A percentile compares a stretch with the other conserved stretches of the same genome.
phyloP scores from a whole-genome alignment of 805 yeast genomes.

The Saturnispora besseyi region DNA sequence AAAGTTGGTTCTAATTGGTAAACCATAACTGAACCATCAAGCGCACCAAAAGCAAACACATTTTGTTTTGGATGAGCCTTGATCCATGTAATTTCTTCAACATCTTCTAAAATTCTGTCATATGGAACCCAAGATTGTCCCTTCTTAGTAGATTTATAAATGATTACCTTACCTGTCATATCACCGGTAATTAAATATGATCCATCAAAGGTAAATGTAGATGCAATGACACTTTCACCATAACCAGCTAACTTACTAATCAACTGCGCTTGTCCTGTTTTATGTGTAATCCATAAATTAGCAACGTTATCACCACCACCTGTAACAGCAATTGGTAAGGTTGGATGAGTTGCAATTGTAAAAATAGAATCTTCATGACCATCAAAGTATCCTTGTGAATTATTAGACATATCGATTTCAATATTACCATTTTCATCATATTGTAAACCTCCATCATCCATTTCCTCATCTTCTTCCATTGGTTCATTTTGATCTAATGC shows the following conservation, averaged over 20 bases:
- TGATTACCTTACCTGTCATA: conserved; percentile 81
- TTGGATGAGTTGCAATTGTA: conserved; percentile 75
- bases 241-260: conserved; percentile 74
- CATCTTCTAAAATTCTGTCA: conserved; percentile 51
- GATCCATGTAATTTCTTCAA: conserved; percentile 85
- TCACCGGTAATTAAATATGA: conserved; percentile 79
- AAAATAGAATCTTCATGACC: conserved; percentile 82
- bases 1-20: conserved; percentile 62
- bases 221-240: conserved; percentile 79
- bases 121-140: conserved; percentile 72
- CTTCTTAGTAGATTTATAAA: conserved; percentile 60
- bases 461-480: conserved; percentile 25
- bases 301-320: conserved; percentile 96
- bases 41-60: conserved; percentile 85
- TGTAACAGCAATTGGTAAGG: conserved; percentile 72
- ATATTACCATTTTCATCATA: conserved; percentile 41
- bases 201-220: conserved; percentile 80
- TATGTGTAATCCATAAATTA: conserved; percentile 85
- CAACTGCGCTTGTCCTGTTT: conserved; percentile 64
- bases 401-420: conserved; percentile 82
- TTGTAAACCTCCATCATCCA: conserved; percentile 10
- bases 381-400: conserved; percentile 85
- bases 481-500: conserved; percentile 33
- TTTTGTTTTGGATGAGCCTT: conserved; percentile 64
- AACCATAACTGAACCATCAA: conserved; percentile 92